Evolutionary conservation across 1,284 basidiomycete genomes (phyloP), one percentile per base, ranked within the genome.

Genomic region (Trichosporon sp.): DNA sequence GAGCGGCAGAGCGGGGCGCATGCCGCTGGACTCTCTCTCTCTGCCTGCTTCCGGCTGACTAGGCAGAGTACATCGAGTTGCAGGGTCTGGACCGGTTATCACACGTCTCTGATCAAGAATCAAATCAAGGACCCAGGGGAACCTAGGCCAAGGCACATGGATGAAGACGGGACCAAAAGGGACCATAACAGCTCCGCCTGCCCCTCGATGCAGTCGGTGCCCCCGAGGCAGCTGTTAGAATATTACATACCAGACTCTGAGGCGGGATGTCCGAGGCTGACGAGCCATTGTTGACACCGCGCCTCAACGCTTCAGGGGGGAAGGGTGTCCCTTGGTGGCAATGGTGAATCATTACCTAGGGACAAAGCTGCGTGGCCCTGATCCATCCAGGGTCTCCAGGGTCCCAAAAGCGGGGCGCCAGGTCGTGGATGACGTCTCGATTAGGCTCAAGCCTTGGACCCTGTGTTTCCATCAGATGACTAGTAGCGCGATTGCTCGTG

Each of bases 41-140:
- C 3, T 54, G 49, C 25, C 14, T 54, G 49, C 27, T 16, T 29
- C 25, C 31, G 25, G 27, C 21, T 54, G 49, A n/a, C n/a, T n/a
- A n/a, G n/a, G n/a, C n/a, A n/a, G n/a, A n/a, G n/a, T n/a, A n/a
- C n/a, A n/a, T n/a, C n/a, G n/a, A n/a, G n/a, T n/a, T n/a, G n/a
- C n/a, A n/a, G n/a, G 49, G 49, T 27, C 49, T 54, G n/a, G 49
- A 54, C 49, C 49, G 49, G 49, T 16, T 54, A 54, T 54, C 49
- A 54, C 25, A n/a, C n/a, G n/a, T n/a, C n/a, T n/a, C n/a, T n/a
- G n/a, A n/a, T n/a, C n/a, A n/a, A n/a, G n/a, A n/a, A n/a, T n/a
- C n/a, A 23, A 27, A 54, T 29, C 27, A 27, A 54, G 49, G 49
- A 27, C 31, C 49, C 9, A 14, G 25, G 25, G 31, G 25, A 14